These are phyloP conservation scores for Oenanthe sinensis DNA, from an alignment of 129 eudicot species.

Conservation along the genomic window DNA sequence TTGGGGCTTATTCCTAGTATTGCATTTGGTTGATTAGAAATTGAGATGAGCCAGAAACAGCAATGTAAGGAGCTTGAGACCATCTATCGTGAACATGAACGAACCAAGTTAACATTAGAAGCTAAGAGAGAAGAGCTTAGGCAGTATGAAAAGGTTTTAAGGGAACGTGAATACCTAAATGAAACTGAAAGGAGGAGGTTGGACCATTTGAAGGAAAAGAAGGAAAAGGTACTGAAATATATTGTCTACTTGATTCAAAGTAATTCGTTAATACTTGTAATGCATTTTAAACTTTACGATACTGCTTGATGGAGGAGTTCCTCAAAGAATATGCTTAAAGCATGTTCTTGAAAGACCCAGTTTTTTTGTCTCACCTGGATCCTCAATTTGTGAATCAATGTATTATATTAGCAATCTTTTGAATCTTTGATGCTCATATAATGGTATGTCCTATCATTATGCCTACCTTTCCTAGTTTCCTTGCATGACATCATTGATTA, in stretches of 20 bases:
- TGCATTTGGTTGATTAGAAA: conserved; percentile 4
- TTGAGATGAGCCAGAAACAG: conserved; percentile 11
- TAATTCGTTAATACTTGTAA: background rate
- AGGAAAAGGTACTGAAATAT: conserved; percentile 34
- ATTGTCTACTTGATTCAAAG: background rate
- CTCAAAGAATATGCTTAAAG: background rate
- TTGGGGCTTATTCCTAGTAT: conserved; percentile 1
- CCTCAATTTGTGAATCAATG: background rate
- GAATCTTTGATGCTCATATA: background rate
- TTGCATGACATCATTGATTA: background rate
- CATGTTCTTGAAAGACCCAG: background rate
- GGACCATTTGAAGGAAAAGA: conserved; percentile 43
- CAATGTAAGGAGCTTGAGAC: conserved; percentile 26
- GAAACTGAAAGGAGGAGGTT: conserved; percentile 51
- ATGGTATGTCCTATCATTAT: background rate
- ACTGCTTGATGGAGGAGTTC: background rate
- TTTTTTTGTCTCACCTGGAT: background rate
- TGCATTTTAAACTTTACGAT: background rate
- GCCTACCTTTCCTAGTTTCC: background rate
- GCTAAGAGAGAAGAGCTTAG: conserved; percentile 25
- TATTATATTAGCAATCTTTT: background rate
- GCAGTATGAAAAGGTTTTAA: conserved; percentile 31
- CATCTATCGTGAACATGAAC: conserved; percentile 34
- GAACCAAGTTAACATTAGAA: conserved; percentile 31
- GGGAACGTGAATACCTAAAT: conserved; percentile 40